Evolutionary conservation across 768 basidiomycete species (phyloP), one percentile per base, ranked within the genome.

Genomic region (Rubroboletus pulcherrimus): DNA sequence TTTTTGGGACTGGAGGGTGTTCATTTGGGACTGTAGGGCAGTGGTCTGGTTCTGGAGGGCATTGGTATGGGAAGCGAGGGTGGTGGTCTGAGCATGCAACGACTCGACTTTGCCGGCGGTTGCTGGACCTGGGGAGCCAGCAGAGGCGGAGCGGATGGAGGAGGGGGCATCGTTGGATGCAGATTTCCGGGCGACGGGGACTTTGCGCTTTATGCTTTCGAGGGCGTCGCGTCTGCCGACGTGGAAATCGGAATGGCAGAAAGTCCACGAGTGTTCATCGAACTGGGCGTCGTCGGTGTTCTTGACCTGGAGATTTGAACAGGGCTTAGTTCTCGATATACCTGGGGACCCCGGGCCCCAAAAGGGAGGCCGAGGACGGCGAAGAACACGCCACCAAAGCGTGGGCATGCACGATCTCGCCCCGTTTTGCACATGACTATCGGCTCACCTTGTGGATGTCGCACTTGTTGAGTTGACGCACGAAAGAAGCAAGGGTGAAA

Each of bases 201-300:
- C 78, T 52, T 83, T 82, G 57, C 83, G 81, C 69, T 84, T 86
- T 69, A 86, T 86, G 62, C 83, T 81, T 68, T 86, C 85, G 53
- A 86, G 77, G 10, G 76, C 78, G 46, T 81, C 79, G 24, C 77
- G 77, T 41, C 78, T 72, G 62, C 81, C 79, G n/a, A 78, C 71
- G 59, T 77, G 79, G 57, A 80, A 80, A 58, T 80, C 79, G 17
- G 79, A 79, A 51, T 80, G 79, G n/a, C 77, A 74, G 58, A 80
- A 80, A 1, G 78, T 81, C 79, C 79, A 80, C 37, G 76, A 69
- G 58, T 83, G 81, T 59, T 84, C 82, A 53, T 82, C 82, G 55
- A 79, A 91, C 59, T 85, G 82, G 67, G 82, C 77, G 62, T 91
- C 91, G 60, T 93, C 93, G 2, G 84, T 85, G 64, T 90, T 92